A percentile compares a stretch with the other conserved stretches of the same genome.
These are phyloP conservation scores for Biscutella laevigata DNA, from an alignment of 441 rosid genomes.

Conservation along the genomic window DNA sequence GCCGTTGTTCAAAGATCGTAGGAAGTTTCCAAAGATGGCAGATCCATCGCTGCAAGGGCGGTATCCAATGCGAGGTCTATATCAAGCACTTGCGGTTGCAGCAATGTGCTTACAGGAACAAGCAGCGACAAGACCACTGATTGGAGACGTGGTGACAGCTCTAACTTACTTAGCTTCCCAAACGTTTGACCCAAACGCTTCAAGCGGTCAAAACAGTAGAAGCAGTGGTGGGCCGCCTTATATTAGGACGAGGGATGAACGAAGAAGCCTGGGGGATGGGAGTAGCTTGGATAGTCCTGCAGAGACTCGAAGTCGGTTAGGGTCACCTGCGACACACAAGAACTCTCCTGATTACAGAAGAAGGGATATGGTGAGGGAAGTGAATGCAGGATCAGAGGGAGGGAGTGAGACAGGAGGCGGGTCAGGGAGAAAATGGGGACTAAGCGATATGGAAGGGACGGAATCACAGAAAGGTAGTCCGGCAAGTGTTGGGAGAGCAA, in stretches of 20 bases:
- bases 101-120: slow-evolving; percentile 99
- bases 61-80: slow-evolving; percentile 90
- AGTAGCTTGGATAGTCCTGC: slow-evolving; percentile 60
- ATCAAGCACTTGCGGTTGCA: slow-evolving; percentile 97
- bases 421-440: slow-evolving; percentile 76
- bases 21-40: slow-evolving; percentile 95
- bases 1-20: slow-evolving; percentile 88
- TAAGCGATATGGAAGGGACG: slow-evolving; percentile 49
- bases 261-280: slow-evolving; percentile 58
- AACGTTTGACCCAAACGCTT: slow-evolving; percentile 61
- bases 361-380: slow-evolving; percentile 52
- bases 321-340: slow-evolving; percentile 66
- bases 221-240: slow-evolving; percentile 56
- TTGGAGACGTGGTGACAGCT: slow-evolving; percentile 95
- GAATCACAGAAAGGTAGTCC: slow-evolving; percentile 76
- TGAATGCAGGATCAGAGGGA: slow-evolving; percentile 44
- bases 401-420: slow-evolving; percentile 64
- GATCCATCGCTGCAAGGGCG: slow-evolving; percentile 84
- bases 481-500: slow-evolving; percentile 41
- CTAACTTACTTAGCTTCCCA: slow-evolving; percentile 90
- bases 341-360: slow-evolving; percentile 85
- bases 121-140: slow-evolving; percentile 91
- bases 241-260: slow-evolving; percentile 58
- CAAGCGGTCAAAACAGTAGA: slow-evolving; percentile 50
- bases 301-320: slow-evolving; percentile 37